Conservation (phyloP, 169 alveolate genomes). For the Cryptosporidium felis region DNA sequence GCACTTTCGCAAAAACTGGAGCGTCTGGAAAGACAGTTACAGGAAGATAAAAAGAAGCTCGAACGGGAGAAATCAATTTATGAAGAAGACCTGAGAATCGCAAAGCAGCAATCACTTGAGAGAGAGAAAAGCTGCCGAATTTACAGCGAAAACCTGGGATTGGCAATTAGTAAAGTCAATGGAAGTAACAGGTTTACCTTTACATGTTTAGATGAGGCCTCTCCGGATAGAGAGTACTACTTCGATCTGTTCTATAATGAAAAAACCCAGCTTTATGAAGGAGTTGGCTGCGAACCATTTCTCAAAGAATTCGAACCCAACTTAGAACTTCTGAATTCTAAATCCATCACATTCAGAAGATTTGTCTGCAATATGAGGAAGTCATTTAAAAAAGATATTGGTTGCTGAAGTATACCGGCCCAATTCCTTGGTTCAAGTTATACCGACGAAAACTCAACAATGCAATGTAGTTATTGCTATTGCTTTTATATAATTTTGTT, state of each 20-base stretch:
- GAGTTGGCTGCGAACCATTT: constrained; percentile 25
- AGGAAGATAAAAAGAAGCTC: constrained; percentile 38
- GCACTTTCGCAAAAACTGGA: constrained; percentile 21
- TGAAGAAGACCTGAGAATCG: constrained; percentile 34
- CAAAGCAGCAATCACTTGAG: constrained; percentile 55
- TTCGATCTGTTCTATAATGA: constrained; percentile 56
- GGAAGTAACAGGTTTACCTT: constrained; percentile 54
- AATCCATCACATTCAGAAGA: constrained; percentile 25
- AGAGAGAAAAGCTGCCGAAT: constrained; percentile 61
- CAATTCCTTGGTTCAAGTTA: too few species aligned
- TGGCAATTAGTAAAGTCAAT: constrained; percentile 34
- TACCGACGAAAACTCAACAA: too few species aligned
- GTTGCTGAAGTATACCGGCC: too few species aligned
- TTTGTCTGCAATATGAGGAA: constrained; percentile 58
- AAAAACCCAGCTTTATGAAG: constrained; percentile 16
- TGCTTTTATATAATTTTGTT: too few species aligned
- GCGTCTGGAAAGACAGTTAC: constrained; percentile 20
- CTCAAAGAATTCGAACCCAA: not conserved
- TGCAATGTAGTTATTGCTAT: too few species aligned
- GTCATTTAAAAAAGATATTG: constrained; percentile 48
- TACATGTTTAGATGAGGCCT: constrained; percentile 14
- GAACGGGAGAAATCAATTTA: constrained; percentile 36
- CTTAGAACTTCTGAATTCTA: constrained; percentile 12
- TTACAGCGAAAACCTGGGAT: constrained; percentile 52
- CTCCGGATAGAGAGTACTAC: constrained; percentile 27